These are phyloP conservation scores for Macaranga tanarius DNA, from an alignment of 441 rosid genomes.

Conservation along the genomic window DNA sequence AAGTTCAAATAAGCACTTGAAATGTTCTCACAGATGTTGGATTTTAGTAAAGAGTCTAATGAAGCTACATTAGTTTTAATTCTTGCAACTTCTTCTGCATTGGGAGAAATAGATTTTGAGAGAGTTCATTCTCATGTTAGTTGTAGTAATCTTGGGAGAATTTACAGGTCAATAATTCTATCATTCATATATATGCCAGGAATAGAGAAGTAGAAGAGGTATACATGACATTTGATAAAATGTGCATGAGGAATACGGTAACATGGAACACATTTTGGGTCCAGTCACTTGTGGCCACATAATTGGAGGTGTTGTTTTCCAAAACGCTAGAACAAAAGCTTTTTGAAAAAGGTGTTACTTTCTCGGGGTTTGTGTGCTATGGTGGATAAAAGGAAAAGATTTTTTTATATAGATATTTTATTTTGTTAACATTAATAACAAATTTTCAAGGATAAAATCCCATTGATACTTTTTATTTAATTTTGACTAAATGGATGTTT, in stretches of 20 bases:
- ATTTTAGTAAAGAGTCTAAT: conserved; percentile 17
- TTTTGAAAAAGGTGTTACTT: conserved; percentile 22
- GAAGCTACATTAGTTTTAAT: conserved; percentile 24
- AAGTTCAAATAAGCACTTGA: conserved; percentile 39
- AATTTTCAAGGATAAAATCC: too few species aligned
- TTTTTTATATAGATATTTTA: conserved; percentile 9
- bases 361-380: conserved; percentile 25
- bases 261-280: conserved; percentile 27
- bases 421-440: too few species aligned
- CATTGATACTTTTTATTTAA: too few species aligned
- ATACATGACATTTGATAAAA: conserved; percentile 7
- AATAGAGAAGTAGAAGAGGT: conserved; percentile 23
- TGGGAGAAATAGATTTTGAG: conserved; percentile 19
- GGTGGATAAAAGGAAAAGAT: conserved; percentile 26
- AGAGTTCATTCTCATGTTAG: conserved; percentile 21
- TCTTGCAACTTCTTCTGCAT: conserved; percentile 15
- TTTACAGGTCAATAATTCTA: conserved; percentile 20
- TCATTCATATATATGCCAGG: conserved; percentile 27
- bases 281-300: conserved; percentile 19
- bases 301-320: conserved; percentile 19
- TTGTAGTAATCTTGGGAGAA: neutral
- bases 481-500: too few species aligned
- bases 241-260: conserved; percentile 13
- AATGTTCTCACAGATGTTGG: conserved; percentile 43
- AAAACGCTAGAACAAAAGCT: conserved; percentile 9